Base-by-base conservation (phyloP, 352 stramenopile species). In the Phytophthora brassicae region DNA sequence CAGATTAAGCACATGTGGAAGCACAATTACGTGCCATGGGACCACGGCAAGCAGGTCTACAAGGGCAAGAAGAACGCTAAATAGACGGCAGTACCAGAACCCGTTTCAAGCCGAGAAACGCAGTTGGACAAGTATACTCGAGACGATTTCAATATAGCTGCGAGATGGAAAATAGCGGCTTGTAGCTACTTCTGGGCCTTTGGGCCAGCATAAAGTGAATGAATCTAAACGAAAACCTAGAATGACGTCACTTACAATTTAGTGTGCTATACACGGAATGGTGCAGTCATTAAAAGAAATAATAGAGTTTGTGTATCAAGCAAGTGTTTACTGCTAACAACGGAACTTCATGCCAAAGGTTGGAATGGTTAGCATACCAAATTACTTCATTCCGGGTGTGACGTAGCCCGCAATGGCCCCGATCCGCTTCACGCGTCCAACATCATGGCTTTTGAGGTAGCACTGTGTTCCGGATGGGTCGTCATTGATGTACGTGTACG, bases 1-100 rank as follows among this genome's bases (percentile, higher is more conserved):
- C 97, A 99, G 86, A 98, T 99, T 78, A 94, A 97, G 74, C 97
- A 99, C 80, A 99, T 99, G 97, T 98, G 98, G 86, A 99, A 99
- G 81, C 95, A 99, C 84, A 98, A 98, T 72, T 99, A 99, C 75
- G 95, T 99, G 7, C 97, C 97, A 19, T 98, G 97, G 81, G 95
- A 78, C 68, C 96, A 95, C 66, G 96, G 96, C 60, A 99, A 99
- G 75, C 82, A 95, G 64, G 97, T 97, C 52, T 98, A 98, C 82
- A 98, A 97, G 74, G 79, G 82, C 68, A 81, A 71, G 61, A 91
- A 91, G 74, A 84, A 83, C 60, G 70, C 75, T 36, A 91, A 90
- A 79, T 90, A 90, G 81, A 87, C 49, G 31, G 41, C n/a, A n/a
- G n/a, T n/a, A n/a, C n/a, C n/a, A n/a, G n/a, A n/a, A n/a, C 46